phyloP scores from a whole-genome alignment of 495 filamentous ascomycete species.

The Penicillium flavigenum region DNA sequence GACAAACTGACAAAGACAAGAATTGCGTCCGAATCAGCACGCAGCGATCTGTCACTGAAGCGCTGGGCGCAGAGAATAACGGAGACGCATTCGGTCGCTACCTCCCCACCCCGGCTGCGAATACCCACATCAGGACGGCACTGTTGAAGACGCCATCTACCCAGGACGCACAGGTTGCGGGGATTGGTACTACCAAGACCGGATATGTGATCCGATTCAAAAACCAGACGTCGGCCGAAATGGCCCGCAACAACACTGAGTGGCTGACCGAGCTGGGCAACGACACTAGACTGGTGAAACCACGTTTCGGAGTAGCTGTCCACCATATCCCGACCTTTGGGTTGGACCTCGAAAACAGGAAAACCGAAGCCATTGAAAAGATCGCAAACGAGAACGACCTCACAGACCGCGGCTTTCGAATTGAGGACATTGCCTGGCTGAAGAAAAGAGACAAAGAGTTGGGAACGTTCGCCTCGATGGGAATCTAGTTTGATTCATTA shows the following conservation, averaged over 20 bases:
- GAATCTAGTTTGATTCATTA: slow-evolving; percentile 9
- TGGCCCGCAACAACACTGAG: slow-evolving; percentile 17
- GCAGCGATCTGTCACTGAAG: background rate
- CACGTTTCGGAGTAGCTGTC: slow-evolving; percentile 17
- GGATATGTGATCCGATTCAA: slow-evolving; percentile 26
- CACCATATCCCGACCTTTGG: background rate
- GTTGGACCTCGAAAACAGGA: background rate
- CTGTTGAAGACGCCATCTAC: slow-evolving; percentile 17
- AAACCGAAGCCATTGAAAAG: background rate
- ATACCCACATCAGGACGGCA: slow-evolving; percentile 19
- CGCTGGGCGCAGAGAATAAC: slow-evolving; percentile 5
- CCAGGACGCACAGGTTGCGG: slow-evolving; percentile 21
- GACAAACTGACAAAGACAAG: slow-evolving; percentile 15
- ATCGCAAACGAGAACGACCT: slow-evolving; percentile 2
- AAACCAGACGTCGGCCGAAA: slow-evolving; percentile 14
- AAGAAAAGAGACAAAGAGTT: slow-evolving; percentile 3
- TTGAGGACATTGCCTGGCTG: slow-evolving; percentile 1
- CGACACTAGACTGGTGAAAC: slow-evolving; percentile 21
- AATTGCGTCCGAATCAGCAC: slow-evolving; percentile 22
- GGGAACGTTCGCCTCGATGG: slow-evolving; percentile 8
- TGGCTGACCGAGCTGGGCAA: slow-evolving; percentile 21
- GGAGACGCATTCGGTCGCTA: slow-evolving; percentile 17
- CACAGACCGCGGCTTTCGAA: background rate
- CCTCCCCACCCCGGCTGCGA: slow-evolving; percentile 18
- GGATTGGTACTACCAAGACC: slow-evolving; percentile 24